Evolutionary conservation across 148 eudicot species (phyloP).

Genomic region (Arbutus unedo): DNA sequence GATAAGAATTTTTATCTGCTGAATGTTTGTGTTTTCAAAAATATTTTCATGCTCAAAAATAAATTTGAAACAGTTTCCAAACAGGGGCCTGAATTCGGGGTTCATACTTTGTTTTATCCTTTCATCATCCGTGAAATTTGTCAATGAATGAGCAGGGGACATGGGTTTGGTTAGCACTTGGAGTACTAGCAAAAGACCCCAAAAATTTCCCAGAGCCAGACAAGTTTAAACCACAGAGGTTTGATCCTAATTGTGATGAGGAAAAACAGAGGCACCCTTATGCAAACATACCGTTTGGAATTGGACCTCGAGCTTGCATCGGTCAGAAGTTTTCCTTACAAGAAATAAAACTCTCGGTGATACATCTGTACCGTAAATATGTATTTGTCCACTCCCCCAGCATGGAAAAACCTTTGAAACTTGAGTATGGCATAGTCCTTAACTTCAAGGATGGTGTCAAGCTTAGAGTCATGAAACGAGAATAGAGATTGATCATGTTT

Average conservation of each 20-base stretch:
- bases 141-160: constrained; percentile 56
- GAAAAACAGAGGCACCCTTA: constrained; percentile 88
- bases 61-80: too few relatives aligned
- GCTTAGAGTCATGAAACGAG: constrained; percentile 55
- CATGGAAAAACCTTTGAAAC: constrained; percentile 78
- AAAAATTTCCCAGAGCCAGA: constrained; percentile 82
- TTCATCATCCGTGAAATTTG: neutral
- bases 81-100: too few relatives aligned
- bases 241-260: constrained; percentile 65
- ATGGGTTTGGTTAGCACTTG: constrained; percentile 94
- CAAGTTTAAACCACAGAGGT: constrained; percentile 85
- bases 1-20: too few relatives aligned
- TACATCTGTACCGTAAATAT: constrained; percentile 66
- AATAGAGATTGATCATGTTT: constrained; percentile 10
- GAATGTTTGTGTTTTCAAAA: too few relatives aligned
- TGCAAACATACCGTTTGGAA: constrained; percentile 90
- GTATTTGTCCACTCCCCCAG: constrained; percentile 68
- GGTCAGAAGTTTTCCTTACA: constrained; percentile 86
- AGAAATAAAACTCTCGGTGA: constrained; percentile 71
- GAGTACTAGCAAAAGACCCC: constrained; percentile 86
- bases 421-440: constrained; percentile 75
- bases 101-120: too few relatives aligned
- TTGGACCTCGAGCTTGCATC: constrained; percentile 89
- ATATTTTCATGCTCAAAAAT: too few relatives aligned
- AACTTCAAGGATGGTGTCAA: constrained; percentile 81